phyloP scores from a whole-genome alignment of 169 alveolate genomes.

The Sarcocystis neurona region DNA sequence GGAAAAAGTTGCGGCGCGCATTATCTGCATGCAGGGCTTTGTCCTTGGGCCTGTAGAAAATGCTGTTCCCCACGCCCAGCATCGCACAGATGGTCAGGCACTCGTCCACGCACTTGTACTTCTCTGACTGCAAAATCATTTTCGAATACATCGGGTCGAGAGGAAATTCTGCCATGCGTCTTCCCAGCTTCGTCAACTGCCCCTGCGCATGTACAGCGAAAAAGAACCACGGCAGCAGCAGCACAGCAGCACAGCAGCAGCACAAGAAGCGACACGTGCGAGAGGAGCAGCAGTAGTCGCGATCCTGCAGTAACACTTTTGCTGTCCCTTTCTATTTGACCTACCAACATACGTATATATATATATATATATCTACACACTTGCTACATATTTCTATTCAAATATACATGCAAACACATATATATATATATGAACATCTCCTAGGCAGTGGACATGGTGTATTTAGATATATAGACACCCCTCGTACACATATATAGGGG shows the following conservation, averaged over 20 bases:
- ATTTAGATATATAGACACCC: no score
- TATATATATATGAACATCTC: background rate
- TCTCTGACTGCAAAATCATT: conserved; percentile 85
- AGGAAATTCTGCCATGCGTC: conserved; percentile 99
- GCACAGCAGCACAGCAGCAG: background rate
- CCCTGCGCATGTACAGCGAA: conserved; percentile 34
- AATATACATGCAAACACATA: background rate
- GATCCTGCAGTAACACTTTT: no score
- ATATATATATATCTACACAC: background rate
- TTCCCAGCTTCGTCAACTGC: conserved; percentile 80
- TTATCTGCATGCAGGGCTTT: conserved; percentile 98
- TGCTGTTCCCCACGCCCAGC: conserved; percentile 96
- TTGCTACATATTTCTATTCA: background rate
- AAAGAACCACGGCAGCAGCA: background rate
- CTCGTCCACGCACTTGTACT: conserved; percentile 95
- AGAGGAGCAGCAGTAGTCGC: no score
- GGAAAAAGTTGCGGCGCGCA: conserved; percentile 92
- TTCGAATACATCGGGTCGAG: conserved; percentile 97
- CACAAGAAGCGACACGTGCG: conserved; percentile 7
- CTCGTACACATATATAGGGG: background rate
- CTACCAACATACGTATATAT: background rate
- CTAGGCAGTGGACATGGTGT: background rate
- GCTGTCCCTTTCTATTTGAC: background rate
- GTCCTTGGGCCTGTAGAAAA: conserved; percentile 97
- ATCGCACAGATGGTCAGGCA: conserved; percentile 94